Evolutionary conservation across 257 asterid genomes (phyloP).

Genomic region (Fraxinus excelsior): DNA sequence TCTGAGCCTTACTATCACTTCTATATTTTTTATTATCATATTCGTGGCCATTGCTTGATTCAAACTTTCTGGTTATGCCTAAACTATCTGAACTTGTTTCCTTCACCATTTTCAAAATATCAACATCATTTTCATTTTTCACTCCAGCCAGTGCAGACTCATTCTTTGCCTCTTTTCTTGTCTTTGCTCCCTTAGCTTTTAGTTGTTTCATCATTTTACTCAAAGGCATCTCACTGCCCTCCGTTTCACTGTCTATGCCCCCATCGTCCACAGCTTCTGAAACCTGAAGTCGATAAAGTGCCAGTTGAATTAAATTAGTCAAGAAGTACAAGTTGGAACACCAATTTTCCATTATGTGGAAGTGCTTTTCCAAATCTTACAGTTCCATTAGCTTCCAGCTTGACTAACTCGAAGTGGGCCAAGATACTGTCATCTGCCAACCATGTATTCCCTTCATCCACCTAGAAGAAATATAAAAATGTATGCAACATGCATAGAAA

Average conservation of each 20-base stretch:
- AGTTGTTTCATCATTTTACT: constrained; percentile 81
- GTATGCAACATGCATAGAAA: constrained; percentile 4
- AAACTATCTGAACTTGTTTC: constrained; percentile 71
- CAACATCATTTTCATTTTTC: constrained; percentile 57
- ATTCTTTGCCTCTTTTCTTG: constrained; percentile 71
- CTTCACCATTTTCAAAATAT: constrained; percentile 77
- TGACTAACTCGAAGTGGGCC: constrained; percentile 76
- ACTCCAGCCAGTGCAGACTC: constrained; percentile 47
- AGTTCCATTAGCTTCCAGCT: constrained; percentile 72
- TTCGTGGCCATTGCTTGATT: constrained; percentile 68
- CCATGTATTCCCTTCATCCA: constrained; percentile 75
- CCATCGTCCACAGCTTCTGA: constrained; percentile 64
- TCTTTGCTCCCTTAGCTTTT: constrained; percentile 82
- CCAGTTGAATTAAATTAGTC: constrained; percentile 25
- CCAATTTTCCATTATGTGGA: constrained; percentile 11
- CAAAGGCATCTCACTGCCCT: constrained; percentile 90
- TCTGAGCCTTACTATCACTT: constrained; percentile 41
- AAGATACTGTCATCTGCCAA: constrained; percentile 75
- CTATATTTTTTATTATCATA: constrained; percentile 42
- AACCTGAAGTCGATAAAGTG: constrained; percentile 49
- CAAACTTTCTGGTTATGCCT: constrained; percentile 57
- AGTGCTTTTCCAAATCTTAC: constrained; percentile 45
- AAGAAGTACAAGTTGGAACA: constrained; percentile 4
- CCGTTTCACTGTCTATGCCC: constrained; percentile 81
- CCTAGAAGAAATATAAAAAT: constrained; percentile 42